Evolutionary conservation across 371 early-diverging fungal genomes (phyloP), one percentile per base, ranked within the genome.

Genomic region (Coemansia sp.): DNA sequence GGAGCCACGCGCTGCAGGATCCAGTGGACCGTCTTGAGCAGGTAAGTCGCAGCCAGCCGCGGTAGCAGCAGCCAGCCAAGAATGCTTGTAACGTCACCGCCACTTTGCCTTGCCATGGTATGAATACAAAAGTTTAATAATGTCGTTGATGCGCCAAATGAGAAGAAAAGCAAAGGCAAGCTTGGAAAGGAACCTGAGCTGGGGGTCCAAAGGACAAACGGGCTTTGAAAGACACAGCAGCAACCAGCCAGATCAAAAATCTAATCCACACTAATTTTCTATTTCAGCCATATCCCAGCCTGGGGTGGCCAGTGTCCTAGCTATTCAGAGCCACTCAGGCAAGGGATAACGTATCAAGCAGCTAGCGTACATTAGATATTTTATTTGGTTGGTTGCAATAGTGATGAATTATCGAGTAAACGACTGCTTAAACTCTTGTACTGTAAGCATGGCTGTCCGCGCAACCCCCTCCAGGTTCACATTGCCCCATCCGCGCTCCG

Each of bases 401-500:
- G 24, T 24, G 10, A 16, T 18, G 37, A n/a, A 4, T 51, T 69
- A 75, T 46, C 63, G 49, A 4, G 67, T 38, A 39, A 75, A 64
- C 9, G 78, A 70, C 56, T 78, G 78, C 33, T 62, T 63, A 29
- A 78, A 58, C 51, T 78, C 78, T 18, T 78, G 78, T 11, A 78
- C 79, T 2, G 76, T 69, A 6, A 78, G 59, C 66, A 78, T 55
- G 7, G 80, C 78, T 1, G 78, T 78, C 38, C 67, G 59, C 31
- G 78, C 78, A 52, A 78, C 80, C n/a, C 78, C 78, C 37, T 78
- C 78, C 49, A 78, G 16, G 7, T 77, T 77, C 14, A 80, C 65
- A 39, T 80, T 80, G 7, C 77, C 80, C 80, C 80, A 80, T 5
- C 80, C 75, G 11, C 80, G 59, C 48, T 80, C 80, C 0, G 80